Percentiles rank a stretch among this genome's conserved stretches.
These are phyloP conservation scores for Nicotiana benthamiana DNA, from an alignment of 257 asterid species.

Conservation along the genomic window DNA sequence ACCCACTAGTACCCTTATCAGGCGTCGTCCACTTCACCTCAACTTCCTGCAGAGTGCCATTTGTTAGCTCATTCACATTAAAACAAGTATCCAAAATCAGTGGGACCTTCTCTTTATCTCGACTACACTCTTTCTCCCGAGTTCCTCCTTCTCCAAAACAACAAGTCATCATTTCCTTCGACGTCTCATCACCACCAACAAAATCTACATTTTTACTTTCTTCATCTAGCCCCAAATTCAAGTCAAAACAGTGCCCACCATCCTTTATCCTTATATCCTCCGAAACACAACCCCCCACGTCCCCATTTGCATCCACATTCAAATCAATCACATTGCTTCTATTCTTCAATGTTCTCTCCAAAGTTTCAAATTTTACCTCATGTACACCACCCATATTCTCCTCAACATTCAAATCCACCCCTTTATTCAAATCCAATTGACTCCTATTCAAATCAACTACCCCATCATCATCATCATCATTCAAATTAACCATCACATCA, in stretches of 20 bases:
- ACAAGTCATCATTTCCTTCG: conserved; percentile 10
- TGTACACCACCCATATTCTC: conserved; percentile 20
- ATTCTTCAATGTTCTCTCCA: conserved; percentile 12
- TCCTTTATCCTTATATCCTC: conserved; percentile 21
- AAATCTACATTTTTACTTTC: conserved; percentile 35
- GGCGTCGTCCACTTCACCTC: conserved; percentile 7
- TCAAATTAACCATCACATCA: conserved; percentile 17
- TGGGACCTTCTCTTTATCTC: background rate
- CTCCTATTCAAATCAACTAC: conserved; percentile 31
- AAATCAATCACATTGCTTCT: conserved; percentile 48
- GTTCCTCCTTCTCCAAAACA: background rate
- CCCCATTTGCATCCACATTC: conserved; percentile 58
- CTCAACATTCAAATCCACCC: conserved; percentile 22
- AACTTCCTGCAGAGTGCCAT: conserved; percentile 10
- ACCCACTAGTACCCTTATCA: conserved; percentile 9
- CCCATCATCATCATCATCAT: conserved; percentile 15
- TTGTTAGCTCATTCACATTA: background rate
- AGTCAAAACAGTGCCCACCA: conserved; percentile 42
- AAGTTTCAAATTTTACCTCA: background rate
- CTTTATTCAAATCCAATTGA: conserved; percentile 50
- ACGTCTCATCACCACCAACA: conserved; percentile 17
- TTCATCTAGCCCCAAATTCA: conserved; percentile 69
- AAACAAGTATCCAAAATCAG: background rate
- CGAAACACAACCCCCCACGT: conserved; percentile 14
- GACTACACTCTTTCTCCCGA: background rate